Evolutionary conservation across 371 early-diverging fungal species (phyloP), one percentile per base, ranked within the genome.

Genomic region (Fennellomyces sp.): DNA sequence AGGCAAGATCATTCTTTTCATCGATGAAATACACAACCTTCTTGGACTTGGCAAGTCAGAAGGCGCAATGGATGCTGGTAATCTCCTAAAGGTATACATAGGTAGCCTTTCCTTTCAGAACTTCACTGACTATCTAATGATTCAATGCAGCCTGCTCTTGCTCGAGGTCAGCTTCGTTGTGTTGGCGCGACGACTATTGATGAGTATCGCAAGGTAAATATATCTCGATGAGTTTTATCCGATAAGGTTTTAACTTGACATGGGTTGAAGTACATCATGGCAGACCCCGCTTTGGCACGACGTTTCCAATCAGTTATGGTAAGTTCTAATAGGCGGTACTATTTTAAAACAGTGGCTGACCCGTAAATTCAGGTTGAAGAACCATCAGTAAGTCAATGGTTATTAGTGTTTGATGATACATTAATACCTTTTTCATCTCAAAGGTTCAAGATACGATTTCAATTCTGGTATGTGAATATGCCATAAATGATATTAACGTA

Each of bases 141-240:
- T 4, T 33, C 17, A 54, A 42, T 35, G 13, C 59, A 84, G 81
- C 96, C 96, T 15, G 90, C 91, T 10, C 70, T 95, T 21, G 94
- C 96, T 19, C 70, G 91, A 53, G 96, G 94, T 2, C 73, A 78
- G 21, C 77, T 95, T 13, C 87, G 89, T 31, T 93, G 93, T 69
- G 90, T 90, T 51, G 96, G 96, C 42, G 94, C 96, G 0, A 95
- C 96, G 4, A 95, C 96, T 2, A 85, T 88, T 61, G 93, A 91
- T 52, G 96, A 95, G 64, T 95, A 94, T 66, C 82, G 94, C 68
- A 88, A 74, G 65, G 65, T 52, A 50, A 51, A 38, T 49, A 19
- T 8, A 5, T 42, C 11, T n/a, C 23, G 2, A 10, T 3, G 69
- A 58, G 6, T 26, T n/a, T 3, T 48, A 23, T 76, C n/a, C n/a